Evolutionary conservation across 2,329 filamentous ascomycete species (phyloP).

Genomic region (Phyllosticta paracitricarpa): DNA sequence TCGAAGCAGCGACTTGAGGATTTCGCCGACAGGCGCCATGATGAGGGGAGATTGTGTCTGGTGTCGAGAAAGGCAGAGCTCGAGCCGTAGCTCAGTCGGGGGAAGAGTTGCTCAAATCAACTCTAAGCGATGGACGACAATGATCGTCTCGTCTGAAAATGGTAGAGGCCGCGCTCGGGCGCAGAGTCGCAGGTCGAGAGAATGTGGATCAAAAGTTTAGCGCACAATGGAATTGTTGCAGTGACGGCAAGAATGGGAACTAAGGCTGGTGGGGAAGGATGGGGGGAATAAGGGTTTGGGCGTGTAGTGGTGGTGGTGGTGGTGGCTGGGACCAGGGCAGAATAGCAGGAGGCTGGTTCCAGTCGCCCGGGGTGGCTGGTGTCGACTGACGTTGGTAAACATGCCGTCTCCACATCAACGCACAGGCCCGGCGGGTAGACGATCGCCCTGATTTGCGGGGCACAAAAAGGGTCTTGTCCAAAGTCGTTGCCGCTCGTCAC

Average conservation of each 20-base stretch:
- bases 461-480: background rate
- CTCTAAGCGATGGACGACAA: background rate
- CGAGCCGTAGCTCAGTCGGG: background rate
- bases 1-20: background rate
- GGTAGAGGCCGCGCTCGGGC: background rate
- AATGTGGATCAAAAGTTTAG: background rate
- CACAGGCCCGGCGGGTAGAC: background rate
- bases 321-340: background rate
- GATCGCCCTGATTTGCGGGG: background rate
- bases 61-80: background rate
- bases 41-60: background rate
- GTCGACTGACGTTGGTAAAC: background rate
- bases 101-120: background rate
- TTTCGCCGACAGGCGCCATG: background rate
- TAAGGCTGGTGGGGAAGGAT: background rate
- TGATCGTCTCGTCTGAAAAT: background rate
- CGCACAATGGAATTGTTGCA: background rate
- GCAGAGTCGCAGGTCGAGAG: background rate
- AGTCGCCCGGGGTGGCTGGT: background rate
- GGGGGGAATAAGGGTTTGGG: background rate
- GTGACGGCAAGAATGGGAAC: background rate
- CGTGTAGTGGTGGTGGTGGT: background rate
- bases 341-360: background rate
- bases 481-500: background rate
- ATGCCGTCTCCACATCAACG: background rate